Evolutionary conservation across 257 asterid genomes (phyloP).

Genomic region (Cynanchum wilfordii): DNA sequence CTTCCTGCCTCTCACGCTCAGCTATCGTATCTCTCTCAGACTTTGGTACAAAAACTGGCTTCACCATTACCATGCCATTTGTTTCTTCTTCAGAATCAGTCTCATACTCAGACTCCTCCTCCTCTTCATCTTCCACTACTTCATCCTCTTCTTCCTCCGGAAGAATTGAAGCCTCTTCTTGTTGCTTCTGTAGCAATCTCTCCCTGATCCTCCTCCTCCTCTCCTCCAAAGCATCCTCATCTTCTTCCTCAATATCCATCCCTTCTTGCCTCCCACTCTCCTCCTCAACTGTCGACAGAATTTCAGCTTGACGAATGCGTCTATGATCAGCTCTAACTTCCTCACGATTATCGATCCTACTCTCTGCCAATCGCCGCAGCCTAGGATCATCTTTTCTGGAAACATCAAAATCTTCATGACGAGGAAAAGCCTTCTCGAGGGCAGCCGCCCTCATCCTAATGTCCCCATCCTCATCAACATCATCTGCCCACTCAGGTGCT

Average conservation of each 20-base stretch:
- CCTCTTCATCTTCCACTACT: constrained; percentile 56
- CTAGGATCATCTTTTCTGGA: constrained; percentile 66
- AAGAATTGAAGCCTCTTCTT: constrained; percentile 66
- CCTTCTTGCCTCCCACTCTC: constrained; percentile 60
- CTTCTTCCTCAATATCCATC: constrained; percentile 68
- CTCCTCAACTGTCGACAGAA: constrained; percentile 81
- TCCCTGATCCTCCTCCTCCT: constrained; percentile 53
- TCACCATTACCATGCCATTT: constrained; percentile 61
- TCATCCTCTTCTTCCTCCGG: constrained; percentile 78
- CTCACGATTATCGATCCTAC: constrained; percentile 69
- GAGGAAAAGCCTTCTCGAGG: constrained; percentile 62
- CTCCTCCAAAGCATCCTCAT: constrained; percentile 77
- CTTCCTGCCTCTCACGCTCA: constrained; percentile 89
- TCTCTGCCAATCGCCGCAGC: constrained; percentile 84
- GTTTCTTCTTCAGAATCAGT: constrained; percentile 80
- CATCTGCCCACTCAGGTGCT: constrained; percentile 97
- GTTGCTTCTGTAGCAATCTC: constrained; percentile 62
- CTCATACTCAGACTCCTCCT: constrained; percentile 70
- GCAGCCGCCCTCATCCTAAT: constrained; percentile 49
- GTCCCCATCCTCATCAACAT: constrained; percentile 69
- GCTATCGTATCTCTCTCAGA: constrained; percentile 79
- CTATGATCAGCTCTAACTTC: constrained; percentile 86
- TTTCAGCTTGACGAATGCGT: constrained; percentile 91
- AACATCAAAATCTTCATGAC: constrained; percentile 36
- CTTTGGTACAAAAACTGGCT: constrained; percentile 77